Percentiles rank a stretch among this genome's conserved stretches.
Conservation (phyloP, 1,139 yeast genomes). For the Hyphopichia khmerensis region DNA sequence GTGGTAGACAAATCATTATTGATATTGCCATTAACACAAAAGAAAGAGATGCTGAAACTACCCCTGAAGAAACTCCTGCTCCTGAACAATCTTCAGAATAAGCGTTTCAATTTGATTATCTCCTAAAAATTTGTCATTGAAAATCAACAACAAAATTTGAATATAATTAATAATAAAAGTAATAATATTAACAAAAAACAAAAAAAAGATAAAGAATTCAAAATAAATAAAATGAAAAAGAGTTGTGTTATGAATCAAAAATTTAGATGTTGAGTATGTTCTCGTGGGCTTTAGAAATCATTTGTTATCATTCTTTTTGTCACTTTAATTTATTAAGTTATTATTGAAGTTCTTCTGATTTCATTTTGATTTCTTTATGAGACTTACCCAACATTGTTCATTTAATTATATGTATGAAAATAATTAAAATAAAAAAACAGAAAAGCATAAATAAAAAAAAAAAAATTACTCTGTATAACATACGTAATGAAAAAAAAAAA, state of each 20-base stretch:
- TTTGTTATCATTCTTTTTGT: neutral
- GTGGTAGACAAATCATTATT: conserved; percentile 54
- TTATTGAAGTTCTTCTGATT: neutral
- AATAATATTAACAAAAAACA: too few relatives aligned
- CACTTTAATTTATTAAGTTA: conserved; percentile 4
- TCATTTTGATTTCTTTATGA: neutral
- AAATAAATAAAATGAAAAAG: too few relatives aligned
- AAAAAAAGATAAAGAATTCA: too few relatives aligned
- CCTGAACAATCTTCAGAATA: conserved; percentile 5
- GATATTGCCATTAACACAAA: conserved; percentile 57
- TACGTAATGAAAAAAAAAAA: too few relatives aligned
- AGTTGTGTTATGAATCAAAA: neutral
- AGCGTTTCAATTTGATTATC: too few relatives aligned
- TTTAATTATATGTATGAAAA: neutral
- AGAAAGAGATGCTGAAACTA: conserved; percentile 11
- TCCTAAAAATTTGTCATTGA: too few relatives aligned
- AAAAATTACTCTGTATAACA: too few relatives aligned
- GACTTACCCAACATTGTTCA: neutral
- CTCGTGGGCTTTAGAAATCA: conserved; percentile 1
- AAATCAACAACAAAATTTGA: too few relatives aligned
- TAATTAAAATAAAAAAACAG: too few relatives aligned
- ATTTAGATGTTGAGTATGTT: neutral
- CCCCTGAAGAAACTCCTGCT: conserved; percentile 4
- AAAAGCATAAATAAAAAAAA: too few relatives aligned
- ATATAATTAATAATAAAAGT: too few relatives aligned